Percentiles rank a stretch among this genome's conserved stretches.
Evolutionary conservation across 345 rosid species (phyloP).

Genomic region (Bruguiera parviflora): DNA sequence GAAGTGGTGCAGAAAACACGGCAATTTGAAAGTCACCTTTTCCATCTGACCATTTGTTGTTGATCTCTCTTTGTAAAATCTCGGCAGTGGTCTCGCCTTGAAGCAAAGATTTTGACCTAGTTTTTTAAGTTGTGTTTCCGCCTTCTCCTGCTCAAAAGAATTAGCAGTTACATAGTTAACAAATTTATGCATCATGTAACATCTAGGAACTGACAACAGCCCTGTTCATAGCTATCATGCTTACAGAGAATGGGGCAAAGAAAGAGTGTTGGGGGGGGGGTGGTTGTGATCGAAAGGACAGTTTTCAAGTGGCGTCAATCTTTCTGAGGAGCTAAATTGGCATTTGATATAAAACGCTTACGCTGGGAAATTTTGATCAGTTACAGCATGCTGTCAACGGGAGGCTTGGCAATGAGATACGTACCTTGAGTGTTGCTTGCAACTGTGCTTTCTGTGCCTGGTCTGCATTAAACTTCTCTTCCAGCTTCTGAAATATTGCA

Average conservation of each 20-base stretch:
- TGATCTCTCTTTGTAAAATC: constrained; percentile 65
- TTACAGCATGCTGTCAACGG: background rate
- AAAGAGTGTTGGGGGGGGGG: too few relatives aligned
- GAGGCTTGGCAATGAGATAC: background rate
- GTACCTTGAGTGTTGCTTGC: constrained; percentile 50
- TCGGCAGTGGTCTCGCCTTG: constrained; percentile 90
- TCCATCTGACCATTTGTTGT: constrained; percentile 33
- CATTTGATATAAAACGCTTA: too few relatives aligned
- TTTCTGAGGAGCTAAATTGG: too few relatives aligned
- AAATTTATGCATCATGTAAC: background rate
- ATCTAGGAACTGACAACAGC: background rate
- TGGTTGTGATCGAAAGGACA: too few relatives aligned
- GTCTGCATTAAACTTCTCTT: constrained; percentile 66
- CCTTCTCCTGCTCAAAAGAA: constrained; percentile 47
- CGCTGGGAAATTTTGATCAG: too few relatives aligned
- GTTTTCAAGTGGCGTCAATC: too few relatives aligned
- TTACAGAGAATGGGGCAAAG: background rate
- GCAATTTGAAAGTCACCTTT: constrained; percentile 35
- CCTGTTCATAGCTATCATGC: background rate
- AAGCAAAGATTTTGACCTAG: constrained; percentile 68
- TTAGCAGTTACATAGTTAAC: background rate
- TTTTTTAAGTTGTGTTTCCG: constrained; percentile 61
- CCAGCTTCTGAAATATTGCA: constrained; percentile 53
- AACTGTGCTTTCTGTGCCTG: constrained; percentile 44
- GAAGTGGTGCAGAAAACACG: background rate